Evolutionary conservation across 495 filamentous ascomycete species (phyloP), one percentile per base, ranked within the genome.

Genomic region (Aspergillus wentii): DNA sequence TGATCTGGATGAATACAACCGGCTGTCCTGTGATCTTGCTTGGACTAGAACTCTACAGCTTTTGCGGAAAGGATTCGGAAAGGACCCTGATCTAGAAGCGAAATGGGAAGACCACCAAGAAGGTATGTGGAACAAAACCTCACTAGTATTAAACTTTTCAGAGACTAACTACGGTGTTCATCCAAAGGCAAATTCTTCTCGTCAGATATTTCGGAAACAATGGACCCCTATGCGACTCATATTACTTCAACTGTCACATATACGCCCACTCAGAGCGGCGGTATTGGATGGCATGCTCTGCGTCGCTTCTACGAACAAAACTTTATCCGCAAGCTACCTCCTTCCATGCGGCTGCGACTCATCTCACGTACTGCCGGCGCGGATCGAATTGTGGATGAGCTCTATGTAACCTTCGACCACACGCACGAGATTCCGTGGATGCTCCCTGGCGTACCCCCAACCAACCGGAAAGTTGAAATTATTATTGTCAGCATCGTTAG

Each of bases 341-440:
- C 68, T 0, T 82, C 82, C 11, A 76, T 85, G 43, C 65, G 60
- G 18, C 71, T 90, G 41, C 79, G 84, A 28, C 71, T 94, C 1
- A 51, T 92, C 4, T 86, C 80, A 4, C 72, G 87, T 11, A 92
- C 87, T 0, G 54, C 74, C 3, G 79, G 78, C 5, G 59, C 69
- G 1, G 76, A 83, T 46, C 68, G 74, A n/a, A 56, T 83, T 1
- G 78, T 78, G 3, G 78, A 82, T 35, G 78, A 82, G 44, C 54
- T 82, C 4, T 66, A 71, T 35, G 49, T 72, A 3, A 49, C 68
- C 2, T 90, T 88, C 46, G 82, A 81, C 18, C 89, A 95, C 50
- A 76, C 83, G 8, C 64, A 72, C 5, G 71, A 73, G 28, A 72
- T 94, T 17, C 81, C 83, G 21, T 94, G 88, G 89, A 78, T 94